phyloP scores from a whole-genome alignment of 2,329 filamentous ascomycete species.

The Botryotinia globosa region DNA sequence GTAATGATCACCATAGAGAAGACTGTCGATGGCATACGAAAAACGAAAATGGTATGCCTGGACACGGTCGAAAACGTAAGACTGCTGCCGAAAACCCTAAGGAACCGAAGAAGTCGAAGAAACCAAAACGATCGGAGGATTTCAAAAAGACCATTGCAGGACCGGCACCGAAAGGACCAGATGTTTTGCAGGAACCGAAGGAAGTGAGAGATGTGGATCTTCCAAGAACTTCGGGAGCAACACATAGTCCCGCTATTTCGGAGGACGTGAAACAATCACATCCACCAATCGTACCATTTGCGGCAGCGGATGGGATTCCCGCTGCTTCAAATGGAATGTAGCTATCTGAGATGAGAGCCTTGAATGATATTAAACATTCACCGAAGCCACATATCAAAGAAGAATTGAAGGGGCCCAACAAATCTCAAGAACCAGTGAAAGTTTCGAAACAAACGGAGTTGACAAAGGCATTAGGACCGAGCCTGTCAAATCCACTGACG shows the following conservation, averaged over 20 bases:
- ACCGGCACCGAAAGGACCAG: neutral
- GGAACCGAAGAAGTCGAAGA: neutral
- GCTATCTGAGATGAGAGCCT: neutral
- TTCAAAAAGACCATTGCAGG: neutral
- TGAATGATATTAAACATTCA: neutral
- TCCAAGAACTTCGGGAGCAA: neutral
- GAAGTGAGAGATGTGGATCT: neutral
- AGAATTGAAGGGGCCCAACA: neutral
- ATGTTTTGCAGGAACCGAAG: neutral
- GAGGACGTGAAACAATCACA: neutral
- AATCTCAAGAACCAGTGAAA: too few species aligned
- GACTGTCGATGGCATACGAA: neutral
- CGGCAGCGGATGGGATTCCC: neutral
- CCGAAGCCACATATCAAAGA: neutral
- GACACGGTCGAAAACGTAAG: neutral
- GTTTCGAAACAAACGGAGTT: neutral
- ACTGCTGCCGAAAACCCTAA: neutral
- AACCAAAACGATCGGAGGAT: neutral
- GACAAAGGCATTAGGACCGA: neutral
- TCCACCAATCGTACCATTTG: neutral
- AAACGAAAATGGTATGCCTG: neutral
- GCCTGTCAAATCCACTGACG: neutral
- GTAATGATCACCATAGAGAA: neutral
- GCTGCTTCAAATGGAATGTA: too few species aligned
- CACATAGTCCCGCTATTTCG: neutral